Evolutionary conservation across 208 protist species (phyloP), one percentile per base, ranked within the genome.

Genomic region (Tetramitus jugosus): DNA sequence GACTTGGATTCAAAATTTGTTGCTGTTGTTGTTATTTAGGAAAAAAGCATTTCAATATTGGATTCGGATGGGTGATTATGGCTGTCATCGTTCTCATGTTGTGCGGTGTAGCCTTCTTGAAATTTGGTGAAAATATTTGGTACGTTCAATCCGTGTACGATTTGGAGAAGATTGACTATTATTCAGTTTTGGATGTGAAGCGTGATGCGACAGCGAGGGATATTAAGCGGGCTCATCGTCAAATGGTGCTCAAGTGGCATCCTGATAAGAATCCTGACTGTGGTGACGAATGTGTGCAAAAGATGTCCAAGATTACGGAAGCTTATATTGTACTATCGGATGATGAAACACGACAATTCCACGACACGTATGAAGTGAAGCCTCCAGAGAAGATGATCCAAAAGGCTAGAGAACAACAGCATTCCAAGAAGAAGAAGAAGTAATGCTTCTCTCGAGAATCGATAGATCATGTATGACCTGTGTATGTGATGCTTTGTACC

Each of bases 111-210:
- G 65, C 65, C 8, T 71, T 33, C 29, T 10, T 71, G 4, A 71
- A 71, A 37, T 49, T 71, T 20, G 33, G 10, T 26, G 65, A 71
- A 46, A 71, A 71, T 49, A 49, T 31, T 35, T 69, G 37, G 13
- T 39, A 26, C 35, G 37, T 43, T 14, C 65, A 43, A 71, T 33
- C 26, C 8, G 35, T 71, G 8, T 3, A 71, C n/a, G 43, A 74
- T 53, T 53, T 37, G 7, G 67, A 74, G 26, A 29, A 74, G 23
- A 74, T 74, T 53, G 43, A 74, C 53, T 74, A 74, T 20, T 74
- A 53, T 53, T 2, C 46, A 53, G 26, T 74, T 74, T 53, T 74
- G 29, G n/a, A 74, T 31, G 26, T 74, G 14, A 8, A 20, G 33
- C 29, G 10, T 39, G 17, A 31, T 23, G 13, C 42, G 2, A 31